Evolutionary conservation across 441 rosid genomes (phyloP).

Genomic region (Adansonia madagascariensis): DNA sequence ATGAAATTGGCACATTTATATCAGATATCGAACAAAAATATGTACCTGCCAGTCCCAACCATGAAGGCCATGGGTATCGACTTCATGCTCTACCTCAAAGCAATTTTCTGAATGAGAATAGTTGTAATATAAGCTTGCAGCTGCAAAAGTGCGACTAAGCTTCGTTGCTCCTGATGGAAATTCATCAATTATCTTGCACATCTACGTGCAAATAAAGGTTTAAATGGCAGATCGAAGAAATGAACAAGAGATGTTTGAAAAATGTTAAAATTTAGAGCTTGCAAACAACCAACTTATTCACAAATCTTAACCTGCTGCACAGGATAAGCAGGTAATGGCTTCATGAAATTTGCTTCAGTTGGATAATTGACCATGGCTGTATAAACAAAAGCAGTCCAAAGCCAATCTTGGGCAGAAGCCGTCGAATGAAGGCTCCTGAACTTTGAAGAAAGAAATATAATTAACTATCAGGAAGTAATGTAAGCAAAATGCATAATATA

Average conservation of each 20-base stretch:
- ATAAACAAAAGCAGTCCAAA: conserved; percentile 63
- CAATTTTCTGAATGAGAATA: conserved; percentile 60
- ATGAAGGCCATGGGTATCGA: conserved; percentile 61
- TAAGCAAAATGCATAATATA: background rate
- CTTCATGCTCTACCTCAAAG: conserved; percentile 53
- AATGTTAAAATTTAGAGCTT: no score
- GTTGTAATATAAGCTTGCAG: conserved; percentile 76
- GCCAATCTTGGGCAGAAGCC: conserved; percentile 55
- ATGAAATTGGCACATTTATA: background rate
- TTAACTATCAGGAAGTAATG: conserved; percentile 2
- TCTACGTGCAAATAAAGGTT: conserved; percentile 38
- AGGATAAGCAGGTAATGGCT: conserved; percentile 75
- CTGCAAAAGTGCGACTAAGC: conserved; percentile 63
- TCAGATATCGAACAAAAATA: background rate
- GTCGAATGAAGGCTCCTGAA: conserved; percentile 52
- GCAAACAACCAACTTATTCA: background rate
- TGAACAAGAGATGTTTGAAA: background rate
- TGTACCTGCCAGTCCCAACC: conserved; percentile 83
- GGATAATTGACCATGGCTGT: conserved; percentile 85
- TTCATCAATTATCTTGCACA: conserved; percentile 75
- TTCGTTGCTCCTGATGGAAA: conserved; percentile 51
- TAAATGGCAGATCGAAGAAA: background rate
- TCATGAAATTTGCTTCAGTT: conserved; percentile 70
- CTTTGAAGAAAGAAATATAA: conserved; percentile 8
- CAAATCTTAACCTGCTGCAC: conserved; percentile 54